Evolutionary conservation across 768 basidiomycete genomes (phyloP).

Genomic region (Calocybe indica): DNA sequence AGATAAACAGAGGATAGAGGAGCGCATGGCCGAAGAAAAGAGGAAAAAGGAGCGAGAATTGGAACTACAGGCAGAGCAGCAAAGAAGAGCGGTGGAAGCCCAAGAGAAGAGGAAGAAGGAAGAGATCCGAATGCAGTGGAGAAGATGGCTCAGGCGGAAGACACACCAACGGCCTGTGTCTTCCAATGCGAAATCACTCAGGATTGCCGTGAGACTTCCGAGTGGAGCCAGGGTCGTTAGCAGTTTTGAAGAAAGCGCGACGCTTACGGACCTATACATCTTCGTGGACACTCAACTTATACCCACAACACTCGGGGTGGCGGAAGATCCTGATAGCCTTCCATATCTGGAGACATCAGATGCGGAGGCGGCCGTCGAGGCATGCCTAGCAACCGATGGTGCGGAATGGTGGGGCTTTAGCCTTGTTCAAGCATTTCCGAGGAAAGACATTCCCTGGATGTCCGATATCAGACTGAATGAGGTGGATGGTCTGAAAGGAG

Average conservation of each 20-base stretch:
- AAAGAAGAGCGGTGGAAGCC: constrained; percentile 26
- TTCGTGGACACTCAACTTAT: constrained; percentile 63
- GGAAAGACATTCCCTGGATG: constrained; percentile 53
- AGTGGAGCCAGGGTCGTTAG: constrained; percentile 53
- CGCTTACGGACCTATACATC: constrained; percentile 63
- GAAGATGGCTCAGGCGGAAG: constrained; percentile 44
- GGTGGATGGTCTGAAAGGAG: constrained; percentile 46
- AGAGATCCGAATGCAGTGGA: constrained; percentile 38
- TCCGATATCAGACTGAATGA: constrained; percentile 31
- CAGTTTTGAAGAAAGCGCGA: constrained; percentile 41
- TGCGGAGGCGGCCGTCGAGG: constrained; percentile 29
- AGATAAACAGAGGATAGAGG: constrained; percentile 66
- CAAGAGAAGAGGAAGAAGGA: constrained; percentile 43
- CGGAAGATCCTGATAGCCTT: constrained; percentile 35
- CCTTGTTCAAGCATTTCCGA: constrained; percentile 64
- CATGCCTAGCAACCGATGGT: constrained; percentile 25
- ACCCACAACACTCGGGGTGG: constrained; percentile 29
- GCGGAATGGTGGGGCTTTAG: constrained; percentile 67
- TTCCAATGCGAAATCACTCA: constrained; percentile 21
- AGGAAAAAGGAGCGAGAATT: constrained; percentile 27
- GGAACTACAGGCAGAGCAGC: constrained; percentile 20
- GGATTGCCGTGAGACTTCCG: constrained; percentile 51
- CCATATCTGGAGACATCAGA: constrained; percentile 30
- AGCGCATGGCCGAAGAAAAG: constrained; percentile 39
- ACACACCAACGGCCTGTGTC: constrained; percentile 29